Conservation (phyloP, 768 basidiomycete species). For the Gautieria morchelliformis region DNA sequence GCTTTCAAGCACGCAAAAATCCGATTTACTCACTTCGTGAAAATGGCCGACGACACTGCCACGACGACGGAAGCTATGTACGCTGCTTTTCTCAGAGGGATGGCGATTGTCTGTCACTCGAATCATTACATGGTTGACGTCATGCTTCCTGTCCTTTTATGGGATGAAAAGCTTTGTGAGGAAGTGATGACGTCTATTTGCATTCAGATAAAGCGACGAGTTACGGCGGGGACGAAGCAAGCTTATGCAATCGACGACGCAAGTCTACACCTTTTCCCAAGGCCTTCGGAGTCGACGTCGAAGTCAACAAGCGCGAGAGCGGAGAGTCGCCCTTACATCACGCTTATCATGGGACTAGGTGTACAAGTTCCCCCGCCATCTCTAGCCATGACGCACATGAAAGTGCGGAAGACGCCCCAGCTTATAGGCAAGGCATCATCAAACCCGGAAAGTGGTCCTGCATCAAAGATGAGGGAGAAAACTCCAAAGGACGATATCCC, state of each 20-base stretch:
- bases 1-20: constrained; percentile 16
- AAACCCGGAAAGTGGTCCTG: no score
- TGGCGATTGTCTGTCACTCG: constrained; percentile 17
- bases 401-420: no score
- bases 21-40: constrained; percentile 25
- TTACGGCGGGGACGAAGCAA: not conserved
- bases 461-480: no score
- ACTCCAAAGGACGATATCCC: no score
- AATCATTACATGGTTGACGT: constrained; percentile 16
- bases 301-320: not conserved
- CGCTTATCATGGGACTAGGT: no score
- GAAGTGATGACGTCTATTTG: constrained; percentile 13
- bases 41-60: constrained; percentile 15
- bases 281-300: no score
- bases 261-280: constrained; percentile 6
- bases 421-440: no score
- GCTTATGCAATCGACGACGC: constrained; percentile 9
- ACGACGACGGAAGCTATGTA: constrained; percentile 12
- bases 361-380: no score
- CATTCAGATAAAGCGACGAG: constrained; percentile 15
- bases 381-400: no score
- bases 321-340: constrained; percentile 13
- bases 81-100: constrained; percentile 18
- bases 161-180: constrained; percentile 2
- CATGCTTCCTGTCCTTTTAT: constrained; percentile 20